A percentile compares a stretch with the other conserved stretches of the same genome.
These are phyloP conservation scores for Aeschynomene evenia DNA, from an alignment of 306 rosid species.

Conservation along the genomic window DNA sequence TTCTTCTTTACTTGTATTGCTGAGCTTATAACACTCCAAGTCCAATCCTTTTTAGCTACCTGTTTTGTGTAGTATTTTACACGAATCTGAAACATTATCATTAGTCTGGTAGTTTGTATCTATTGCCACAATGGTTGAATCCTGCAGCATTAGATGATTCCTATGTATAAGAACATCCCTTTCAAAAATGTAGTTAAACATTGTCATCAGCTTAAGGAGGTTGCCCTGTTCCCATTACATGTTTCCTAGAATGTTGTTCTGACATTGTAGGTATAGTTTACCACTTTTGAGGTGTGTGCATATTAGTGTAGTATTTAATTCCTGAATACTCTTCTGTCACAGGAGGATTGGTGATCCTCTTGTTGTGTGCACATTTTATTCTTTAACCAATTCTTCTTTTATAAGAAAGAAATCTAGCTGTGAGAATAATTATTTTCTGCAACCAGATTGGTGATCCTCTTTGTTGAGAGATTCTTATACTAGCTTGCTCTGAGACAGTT, in stretches of 20 bases:
- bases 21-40: neutral
- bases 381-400: neutral
- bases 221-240: neutral
- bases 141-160: neutral
- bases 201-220: neutral
- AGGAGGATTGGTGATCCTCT: neutral
- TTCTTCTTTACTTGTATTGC: neutral
- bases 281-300: neutral
- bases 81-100: neutral
- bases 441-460: too few species aligned
- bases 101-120: neutral
- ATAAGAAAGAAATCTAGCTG: neutral
- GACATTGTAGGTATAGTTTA: neutral
- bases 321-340: neutral
- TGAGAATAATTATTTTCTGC: neutral
- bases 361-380: neutral
- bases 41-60: neutral
- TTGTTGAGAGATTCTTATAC: too few species aligned
- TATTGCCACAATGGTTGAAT: neutral
- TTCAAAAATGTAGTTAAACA: neutral
- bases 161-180: neutral
- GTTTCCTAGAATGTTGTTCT: neutral
- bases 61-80: neutral
- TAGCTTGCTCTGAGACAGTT: too few species aligned
- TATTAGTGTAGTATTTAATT: neutral